Base-by-base conservation (phyloP, 192 early-diverging fungal species). In the Gorgonomyces haynaldii region DNA sequence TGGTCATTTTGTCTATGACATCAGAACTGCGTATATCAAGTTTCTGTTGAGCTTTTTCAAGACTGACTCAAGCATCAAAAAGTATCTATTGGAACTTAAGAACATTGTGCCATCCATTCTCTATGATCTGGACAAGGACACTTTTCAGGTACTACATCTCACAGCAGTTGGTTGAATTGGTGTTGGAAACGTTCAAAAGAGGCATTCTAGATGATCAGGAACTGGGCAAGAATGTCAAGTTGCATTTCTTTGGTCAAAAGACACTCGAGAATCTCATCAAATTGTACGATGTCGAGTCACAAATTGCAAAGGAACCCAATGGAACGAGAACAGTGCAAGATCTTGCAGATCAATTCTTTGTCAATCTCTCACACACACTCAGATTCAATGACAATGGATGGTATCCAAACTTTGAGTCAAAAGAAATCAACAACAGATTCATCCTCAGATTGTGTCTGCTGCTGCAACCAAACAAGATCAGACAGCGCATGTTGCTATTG, bases 31-130 rank as follows among this genome's bases (percentile, higher is more conserved):
- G 0, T 88, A 82, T 53, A 66, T 89, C 44, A 66, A 71, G 27
- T 88, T 86, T 43, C 50, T 89, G n/a, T 57, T 85, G n/a, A 69
- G 79, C 17, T 89, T 91, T 48, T 65, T 91, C n/a, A 67, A 64
- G 35, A 65, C 70, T 20, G 81, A 88, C 61, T 53, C 65, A 4
- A 58, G 50, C 22, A 53, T 82, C n/a, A 91, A 86, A 57, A 78
- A 77, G 40, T 63, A 76, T 19, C 30, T 88, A 10, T 46, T 91
- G 29, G 81, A 82, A 55, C 67, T 73, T n/a, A 86, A 86, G 34
- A 76, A 86, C 47, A 53, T 84, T 20, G 48, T 82, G 10, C 69
- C 72, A 29, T 28, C 52, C n/a, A 72, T 89, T 3, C 77, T 89
- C 51, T 81, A 79, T 30, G 84, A 78, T 15, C 42, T 84, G 7